Evolutionary conservation across 495 filamentous ascomycete species (phyloP), one percentile per base, ranked within the genome.

Genomic region (Hypomontagnella submonticulosa): DNA sequence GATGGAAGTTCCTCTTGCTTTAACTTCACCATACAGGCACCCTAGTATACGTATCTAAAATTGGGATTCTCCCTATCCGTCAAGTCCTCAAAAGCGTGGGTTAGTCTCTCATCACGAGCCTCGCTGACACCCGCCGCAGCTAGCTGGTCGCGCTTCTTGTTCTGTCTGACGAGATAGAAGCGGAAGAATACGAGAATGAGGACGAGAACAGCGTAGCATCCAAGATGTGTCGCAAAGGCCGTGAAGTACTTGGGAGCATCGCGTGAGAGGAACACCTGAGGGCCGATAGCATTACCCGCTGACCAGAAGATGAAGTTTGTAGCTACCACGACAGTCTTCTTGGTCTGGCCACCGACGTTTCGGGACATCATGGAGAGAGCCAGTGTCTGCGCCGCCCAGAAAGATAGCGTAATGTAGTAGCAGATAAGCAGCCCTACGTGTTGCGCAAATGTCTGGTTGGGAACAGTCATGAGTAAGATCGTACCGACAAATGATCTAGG

Each of bases 41-140:
- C 52, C 44, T 76, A 81, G 49, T 73, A 77, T 32, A 80, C 77
- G 68, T 85, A 86, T 60, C 82, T 76, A 61, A 87, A 86, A 58
- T 84, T 83, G 10, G 73, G 71, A 58, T 87, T 87, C 79, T 86
- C 80, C 61, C 68, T 71, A 73, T 88, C 85, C 27, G 85, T 88
- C 64, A 87, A 63, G 67, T 88, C 85, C 52, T 85, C 80, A 49
- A 86, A 87, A 12, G 82, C 83, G 55, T 84, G 83, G 4, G 77
- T 69, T 42, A 81, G 53, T 30, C 69, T 73, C 3, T 75, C 76
- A 41, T 83, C 81, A 16, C 56, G 73, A 11, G 75, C 76, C 58
- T 80, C 78, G 10, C 47, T 33, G 10, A 78, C 67, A 4, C 82
- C 83, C 1, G 73, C 70, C 10, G 71, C 75, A 3, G 78, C 80